A percentile compares a stretch with the other conserved stretches of the same genome.
Conservation (phyloP, 139 green algal species). For the Coelastrella sp. region DNA sequence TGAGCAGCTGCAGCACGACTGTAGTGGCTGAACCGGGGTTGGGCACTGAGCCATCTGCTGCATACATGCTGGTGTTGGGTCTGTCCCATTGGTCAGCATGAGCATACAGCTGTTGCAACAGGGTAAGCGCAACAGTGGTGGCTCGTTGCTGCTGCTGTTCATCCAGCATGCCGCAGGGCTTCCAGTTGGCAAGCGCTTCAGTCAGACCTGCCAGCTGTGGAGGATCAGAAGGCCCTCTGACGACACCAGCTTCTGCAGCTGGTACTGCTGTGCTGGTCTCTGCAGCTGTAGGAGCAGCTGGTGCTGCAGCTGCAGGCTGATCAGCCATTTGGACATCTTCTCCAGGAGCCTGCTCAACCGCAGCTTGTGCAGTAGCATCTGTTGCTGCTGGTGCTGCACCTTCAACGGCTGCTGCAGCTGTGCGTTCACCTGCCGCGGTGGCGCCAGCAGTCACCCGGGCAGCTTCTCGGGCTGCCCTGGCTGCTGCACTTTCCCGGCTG, state of each 20-base stretch:
- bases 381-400: conserved; percentile 8
- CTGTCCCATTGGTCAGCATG: conserved; percentile 63
- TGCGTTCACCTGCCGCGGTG: conserved; percentile 28
- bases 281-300: background rate
- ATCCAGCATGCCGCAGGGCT: conserved; percentile 71
- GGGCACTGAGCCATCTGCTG: conserved; percentile 42
- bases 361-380: conserved; percentile 6
- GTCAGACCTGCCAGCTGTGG: conserved; percentile 22
- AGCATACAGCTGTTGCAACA: conserved; percentile 77
- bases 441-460: conserved; percentile 30
- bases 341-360: background rate
- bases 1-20: conserved; percentile 87
- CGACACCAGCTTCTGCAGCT: background rate
- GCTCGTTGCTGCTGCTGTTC: conserved; percentile 58
- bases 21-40: conserved; percentile 76
- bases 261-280: background rate
- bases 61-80: conserved; percentile 49
- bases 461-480: background rate
- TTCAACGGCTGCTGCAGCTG: background rate
- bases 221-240: conserved; percentile 37
- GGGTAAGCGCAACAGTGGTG: conserved; percentile 60
- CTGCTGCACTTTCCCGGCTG: background rate
- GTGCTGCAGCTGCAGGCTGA: background rate
- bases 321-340: background rate
- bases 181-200: conserved; percentile 51